A percentile compares a stretch with the other conserved stretches of the same genome.
Conservation (phyloP, 2,329 filamentous ascomycete genomes). For the Ceratocystis ficicola region DNA sequence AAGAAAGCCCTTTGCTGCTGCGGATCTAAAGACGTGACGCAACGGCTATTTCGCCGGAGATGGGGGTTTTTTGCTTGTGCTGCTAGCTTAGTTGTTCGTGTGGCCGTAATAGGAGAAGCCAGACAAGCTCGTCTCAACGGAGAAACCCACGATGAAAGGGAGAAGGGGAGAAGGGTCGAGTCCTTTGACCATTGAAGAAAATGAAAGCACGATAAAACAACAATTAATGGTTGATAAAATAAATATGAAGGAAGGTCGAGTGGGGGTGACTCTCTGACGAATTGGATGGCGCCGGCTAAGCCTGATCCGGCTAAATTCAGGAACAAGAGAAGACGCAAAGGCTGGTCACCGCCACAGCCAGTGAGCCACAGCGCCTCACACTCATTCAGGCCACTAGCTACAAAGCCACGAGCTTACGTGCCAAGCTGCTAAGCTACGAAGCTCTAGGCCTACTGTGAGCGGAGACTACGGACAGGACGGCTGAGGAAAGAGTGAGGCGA, state of each 20-base stretch:
- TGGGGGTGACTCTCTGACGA: neutral
- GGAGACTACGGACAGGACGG: neutral
- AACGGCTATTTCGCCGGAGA: neutral
- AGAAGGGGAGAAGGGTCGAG: neutral
- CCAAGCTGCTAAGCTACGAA: neutral
- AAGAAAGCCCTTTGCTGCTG: neutral
- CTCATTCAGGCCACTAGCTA: neutral
- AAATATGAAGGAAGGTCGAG: neutral
- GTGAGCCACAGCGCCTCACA: neutral
- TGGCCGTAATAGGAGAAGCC: no score
- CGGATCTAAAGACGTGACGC: neutral
- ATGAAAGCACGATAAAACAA: neutral
- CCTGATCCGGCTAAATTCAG: slow-evolving; percentile 8
- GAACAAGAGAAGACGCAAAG: neutral
- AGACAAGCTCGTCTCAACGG: neutral
- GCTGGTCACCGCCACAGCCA: neutral
- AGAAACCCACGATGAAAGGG: neutral
- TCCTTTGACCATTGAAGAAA: neutral
- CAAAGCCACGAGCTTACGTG: neutral
- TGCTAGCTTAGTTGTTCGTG: no score
- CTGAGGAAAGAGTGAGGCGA: neutral
- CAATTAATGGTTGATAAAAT: neutral
- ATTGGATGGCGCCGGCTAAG: neutral
- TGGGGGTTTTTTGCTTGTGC: neutral
- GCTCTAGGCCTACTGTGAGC: neutral